Evolutionary conservation across 2,329 filamentous ascomycete species (phyloP), one percentile per base, ranked within the genome.

Genomic region (Colletotrichum horii): DNA sequence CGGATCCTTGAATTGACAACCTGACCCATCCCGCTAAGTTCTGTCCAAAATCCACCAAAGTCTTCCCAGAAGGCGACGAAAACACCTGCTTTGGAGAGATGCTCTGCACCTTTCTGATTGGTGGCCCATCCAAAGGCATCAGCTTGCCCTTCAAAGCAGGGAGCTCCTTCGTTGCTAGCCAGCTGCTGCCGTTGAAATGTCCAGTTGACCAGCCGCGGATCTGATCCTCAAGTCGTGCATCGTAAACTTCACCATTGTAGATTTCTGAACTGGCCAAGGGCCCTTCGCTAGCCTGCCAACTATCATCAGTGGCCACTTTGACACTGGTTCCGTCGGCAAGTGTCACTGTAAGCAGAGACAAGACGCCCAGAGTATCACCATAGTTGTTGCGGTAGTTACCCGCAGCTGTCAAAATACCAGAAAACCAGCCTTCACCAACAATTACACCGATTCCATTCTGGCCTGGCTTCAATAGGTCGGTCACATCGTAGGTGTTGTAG

Each of bases 11-110:
- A 0, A 83, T 80, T 1, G 83, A 86, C 48, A 77, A 77, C 3
- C 78, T 83, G 14, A 91, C 77, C 0, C 82, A 81, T 2, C 90
- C 91, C 1, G 91, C 90, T 0, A 92, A 81, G 77, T 92, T 91
- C 78, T 92, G 90, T 3, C 90, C 90, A 79, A 92, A 91, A 76
- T 92, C 89, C 6, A 91, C 70, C 4, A 91, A 80, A 0, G 81
- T 85, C 74, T 88, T 88, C 1, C 88, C 87, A 0, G 85, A 84
- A 0, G 83, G 81, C 0, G 84, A 79, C 74, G 76, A 80, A 19
- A 83, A 83, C 32, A 84, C 81, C 14, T 77, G 56, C 7, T 76
- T 66, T 12, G 80, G 85, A 79, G 76, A 83, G 16, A 83, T 28
- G 4, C 78, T 78, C 77, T 80, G 82, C 38, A 58, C 81, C 32